Percentiles rank a stretch among this genome's conserved stretches.
Conservation (phyloP, 345 rosid species). For the Ceriops tagal region DNA sequence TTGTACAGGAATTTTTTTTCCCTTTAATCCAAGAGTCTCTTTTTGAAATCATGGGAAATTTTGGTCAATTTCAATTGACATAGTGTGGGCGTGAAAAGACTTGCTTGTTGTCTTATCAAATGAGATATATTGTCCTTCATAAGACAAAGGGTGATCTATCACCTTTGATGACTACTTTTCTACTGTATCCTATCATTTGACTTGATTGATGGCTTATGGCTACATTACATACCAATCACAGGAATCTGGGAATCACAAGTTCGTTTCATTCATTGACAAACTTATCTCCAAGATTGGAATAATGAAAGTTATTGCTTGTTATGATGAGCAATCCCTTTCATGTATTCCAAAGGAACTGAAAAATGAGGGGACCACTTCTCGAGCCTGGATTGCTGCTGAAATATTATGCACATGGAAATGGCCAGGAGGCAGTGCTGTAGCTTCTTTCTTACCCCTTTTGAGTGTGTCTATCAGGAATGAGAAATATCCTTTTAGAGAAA, state of each 20-base stretch:
- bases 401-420: conserved; percentile 91
- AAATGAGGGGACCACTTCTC: conserved; percentile 33
- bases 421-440: conserved; percentile 74
- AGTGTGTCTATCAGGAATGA: conserved; percentile 48
- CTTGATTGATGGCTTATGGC: conserved; percentile 5
- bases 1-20: too few species aligned
- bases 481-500: conserved; percentile 26
- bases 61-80: too few species aligned
- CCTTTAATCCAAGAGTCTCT: too few species aligned
- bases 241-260: conserved; percentile 54
- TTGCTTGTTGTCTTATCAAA: too few species aligned
- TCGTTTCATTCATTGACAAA: conserved; percentile 61
- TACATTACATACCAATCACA: conserved; percentile 29
- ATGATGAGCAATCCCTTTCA: conserved; percentile 14
- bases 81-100: too few species aligned
- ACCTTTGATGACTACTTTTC: neutral
- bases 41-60: too few species aligned
- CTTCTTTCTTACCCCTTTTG: conserved; percentile 69
- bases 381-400: conserved; percentile 91
- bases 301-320: conserved; percentile 42
- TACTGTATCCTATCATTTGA: neutral
- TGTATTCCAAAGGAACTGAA: conserved; percentile 22
- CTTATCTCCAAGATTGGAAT: conserved; percentile 65
- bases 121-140: too few species aligned
- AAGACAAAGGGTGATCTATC: too few species aligned